Conservation (phyloP, 2,329 filamentous ascomycete genomes). For the Aspergillus sp. region DNA sequence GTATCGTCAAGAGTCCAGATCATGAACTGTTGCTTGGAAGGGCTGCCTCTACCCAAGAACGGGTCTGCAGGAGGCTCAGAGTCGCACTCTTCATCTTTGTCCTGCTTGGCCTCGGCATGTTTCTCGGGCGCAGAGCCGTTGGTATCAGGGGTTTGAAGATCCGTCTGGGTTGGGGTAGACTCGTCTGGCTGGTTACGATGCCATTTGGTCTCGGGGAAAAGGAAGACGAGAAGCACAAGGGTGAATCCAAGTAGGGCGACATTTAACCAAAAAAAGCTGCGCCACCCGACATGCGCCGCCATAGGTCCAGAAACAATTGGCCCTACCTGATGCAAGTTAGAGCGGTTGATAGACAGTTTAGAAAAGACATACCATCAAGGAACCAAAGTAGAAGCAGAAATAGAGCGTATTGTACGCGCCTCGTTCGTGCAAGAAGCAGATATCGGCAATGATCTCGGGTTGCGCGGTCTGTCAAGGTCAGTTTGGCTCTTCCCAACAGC, state of each 20-base stretch:
- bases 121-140: conserved; percentile 11
- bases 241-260: conserved; percentile 44
- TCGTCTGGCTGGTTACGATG: conserved; percentile 35
- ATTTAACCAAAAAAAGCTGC: conserved; percentile 59
- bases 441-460: conserved; percentile 54
- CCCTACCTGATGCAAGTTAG: conserved; percentile 37
- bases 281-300: conserved; percentile 50
- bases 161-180: conserved; percentile 3
- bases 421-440: conserved; percentile 56
- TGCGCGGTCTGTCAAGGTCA: conserved; percentile 50
- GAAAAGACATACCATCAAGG: conserved; percentile 46
- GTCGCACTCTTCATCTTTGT: conserved; percentile 12
- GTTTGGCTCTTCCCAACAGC: too few species aligned
- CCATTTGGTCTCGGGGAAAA: conserved; percentile 57
- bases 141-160: background rate
- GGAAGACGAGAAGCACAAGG: conserved; percentile 45
- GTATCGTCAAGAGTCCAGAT: conserved; percentile 43
- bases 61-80: conserved; percentile 39
- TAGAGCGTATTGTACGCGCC: conserved; percentile 55
- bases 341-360: too few species aligned
- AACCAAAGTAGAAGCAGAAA: conserved; percentile 54
- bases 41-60: conserved; percentile 46
- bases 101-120: conserved; percentile 3
- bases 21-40: conserved; percentile 48
- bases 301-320: conserved; percentile 54